Conservation (phyloP, 768 basidiomycete species). For the Porpolomopsis calyptriformis region DNA sequence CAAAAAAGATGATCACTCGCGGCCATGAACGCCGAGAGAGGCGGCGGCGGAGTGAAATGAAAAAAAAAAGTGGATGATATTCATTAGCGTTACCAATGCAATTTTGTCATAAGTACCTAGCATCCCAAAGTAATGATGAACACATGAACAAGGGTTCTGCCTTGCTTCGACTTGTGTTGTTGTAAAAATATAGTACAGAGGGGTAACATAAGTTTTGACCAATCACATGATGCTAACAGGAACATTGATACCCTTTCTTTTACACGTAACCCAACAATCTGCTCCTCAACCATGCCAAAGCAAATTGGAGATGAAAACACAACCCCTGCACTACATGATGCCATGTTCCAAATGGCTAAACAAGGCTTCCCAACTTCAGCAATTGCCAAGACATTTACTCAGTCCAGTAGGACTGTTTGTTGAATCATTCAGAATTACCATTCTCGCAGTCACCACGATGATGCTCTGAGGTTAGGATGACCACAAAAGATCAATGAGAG, state of each 20-base stretch:
- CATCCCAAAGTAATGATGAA: no score
- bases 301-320: not conserved
- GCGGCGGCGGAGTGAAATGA: no score
- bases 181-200: no score
- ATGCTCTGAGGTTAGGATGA: not conserved
- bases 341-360: not conserved
- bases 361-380: not conserved
- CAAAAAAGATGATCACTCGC: constrained; percentile 72
- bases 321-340: not conserved
- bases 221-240: not conserved
- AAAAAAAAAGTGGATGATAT: no score
- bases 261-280: not conserved
- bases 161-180: no score
- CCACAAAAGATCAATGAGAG: not conserved
- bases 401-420: not conserved
- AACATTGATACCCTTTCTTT: not conserved
- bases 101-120: no score
- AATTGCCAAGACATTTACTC: not conserved
- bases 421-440: not conserved
- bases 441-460: not conserved
- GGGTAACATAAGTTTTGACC: not conserved
- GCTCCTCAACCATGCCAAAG: constrained; percentile 1
- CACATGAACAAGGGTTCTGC: no score
- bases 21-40: no score
- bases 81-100: no score